A percentile compares a stretch with the other conserved stretches of the same genome.
phyloP scores from a whole-genome alignment of 164 flowering plant genomes.

The Pachysandra terminalis region DNA sequence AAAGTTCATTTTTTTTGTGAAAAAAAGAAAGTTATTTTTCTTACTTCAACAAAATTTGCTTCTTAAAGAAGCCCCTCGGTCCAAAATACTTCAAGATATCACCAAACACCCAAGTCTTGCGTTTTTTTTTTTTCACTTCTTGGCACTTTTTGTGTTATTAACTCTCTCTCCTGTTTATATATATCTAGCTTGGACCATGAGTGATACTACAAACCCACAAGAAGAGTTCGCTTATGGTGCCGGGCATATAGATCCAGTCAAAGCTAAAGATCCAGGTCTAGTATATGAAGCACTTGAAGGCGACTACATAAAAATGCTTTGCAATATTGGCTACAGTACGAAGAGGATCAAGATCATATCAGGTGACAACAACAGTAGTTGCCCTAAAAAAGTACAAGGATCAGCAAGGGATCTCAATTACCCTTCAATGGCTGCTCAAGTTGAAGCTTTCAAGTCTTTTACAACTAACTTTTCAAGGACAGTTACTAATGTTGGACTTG shows the following conservation, averaged over 20 bases:
- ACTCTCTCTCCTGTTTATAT: background rate
- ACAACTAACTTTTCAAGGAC: conserved; percentile 14
- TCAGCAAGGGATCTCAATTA: background rate
- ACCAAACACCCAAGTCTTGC: too few species aligned
- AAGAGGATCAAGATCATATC: conserved; percentile 6
- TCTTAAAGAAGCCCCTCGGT: too few species aligned
- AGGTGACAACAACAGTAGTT: conserved; percentile 9
- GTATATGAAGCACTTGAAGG: conserved; percentile 25
- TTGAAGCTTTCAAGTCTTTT: background rate
- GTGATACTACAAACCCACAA: background rate
- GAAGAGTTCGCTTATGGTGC: conserved; percentile 17
- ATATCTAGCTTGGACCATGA: conserved; percentile 15
- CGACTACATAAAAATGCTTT: conserved; percentile 25
- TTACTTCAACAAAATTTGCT: too few species aligned
- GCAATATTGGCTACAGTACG: conserved; percentile 13
- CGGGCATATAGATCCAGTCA: conserved; percentile 32
- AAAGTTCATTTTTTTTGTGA: too few species aligned
- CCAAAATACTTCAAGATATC: too few species aligned
- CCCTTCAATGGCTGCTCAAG: background rate
- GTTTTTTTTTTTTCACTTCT: too few species aligned
- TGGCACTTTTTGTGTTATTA: too few species aligned
- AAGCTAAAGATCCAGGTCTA: conserved; percentile 35
- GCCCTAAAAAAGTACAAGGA: background rate
- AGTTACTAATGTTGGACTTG: conserved; percentile 26
- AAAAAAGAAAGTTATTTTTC: too few species aligned